A percentile compares a stretch with the other conserved stretches of the same genome.
Evolutionary conservation across 2,329 filamentous ascomycete species (phyloP).

Genomic region (Trichoderma arundinaceum): DNA sequence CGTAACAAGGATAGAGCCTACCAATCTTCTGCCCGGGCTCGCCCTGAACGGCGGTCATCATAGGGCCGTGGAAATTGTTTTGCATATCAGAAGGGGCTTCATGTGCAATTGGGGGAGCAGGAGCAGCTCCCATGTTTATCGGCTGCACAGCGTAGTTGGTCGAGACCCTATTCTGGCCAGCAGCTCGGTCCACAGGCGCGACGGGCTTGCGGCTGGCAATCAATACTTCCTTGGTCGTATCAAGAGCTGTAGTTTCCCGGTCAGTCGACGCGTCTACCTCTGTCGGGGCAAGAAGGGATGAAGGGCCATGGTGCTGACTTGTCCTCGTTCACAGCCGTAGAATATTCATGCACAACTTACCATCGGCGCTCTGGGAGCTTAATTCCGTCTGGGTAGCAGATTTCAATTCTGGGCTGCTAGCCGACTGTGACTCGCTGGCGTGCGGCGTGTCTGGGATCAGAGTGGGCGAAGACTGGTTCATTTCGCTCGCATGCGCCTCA

Average conservation of each 20-base stretch:
- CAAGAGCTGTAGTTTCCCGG: constrained; percentile 1
- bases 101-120: constrained; percentile 1
- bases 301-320: not conserved
- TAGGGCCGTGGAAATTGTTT: not conserved
- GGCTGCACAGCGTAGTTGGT: constrained; percentile 18
- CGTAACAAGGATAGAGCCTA: constrained; percentile 21
- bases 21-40: constrained; percentile 31
- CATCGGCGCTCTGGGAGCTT: constrained; percentile 7
- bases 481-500: constrained; percentile 9
- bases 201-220: not conserved
- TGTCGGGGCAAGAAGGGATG: not conserved
- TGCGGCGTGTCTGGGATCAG: constrained; percentile 12
- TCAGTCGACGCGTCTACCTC: not conserved
- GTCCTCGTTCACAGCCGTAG: not conserved
- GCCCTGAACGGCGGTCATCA: constrained; percentile 19
- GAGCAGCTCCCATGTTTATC: constrained; percentile 9
- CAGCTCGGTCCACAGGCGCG: not conserved
- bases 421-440: constrained; percentile 25
- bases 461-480: constrained; percentile 16
- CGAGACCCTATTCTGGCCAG: not conserved
- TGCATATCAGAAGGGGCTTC: constrained; percentile 31
- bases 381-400: constrained; percentile 9
- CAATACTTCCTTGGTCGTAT: constrained; percentile 12
- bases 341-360: constrained; percentile 18
- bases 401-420: constrained; percentile 9